Conservation (phyloP, 2,329 filamentous ascomycete genomes). For the Alternaria triticimaculans region DNA sequence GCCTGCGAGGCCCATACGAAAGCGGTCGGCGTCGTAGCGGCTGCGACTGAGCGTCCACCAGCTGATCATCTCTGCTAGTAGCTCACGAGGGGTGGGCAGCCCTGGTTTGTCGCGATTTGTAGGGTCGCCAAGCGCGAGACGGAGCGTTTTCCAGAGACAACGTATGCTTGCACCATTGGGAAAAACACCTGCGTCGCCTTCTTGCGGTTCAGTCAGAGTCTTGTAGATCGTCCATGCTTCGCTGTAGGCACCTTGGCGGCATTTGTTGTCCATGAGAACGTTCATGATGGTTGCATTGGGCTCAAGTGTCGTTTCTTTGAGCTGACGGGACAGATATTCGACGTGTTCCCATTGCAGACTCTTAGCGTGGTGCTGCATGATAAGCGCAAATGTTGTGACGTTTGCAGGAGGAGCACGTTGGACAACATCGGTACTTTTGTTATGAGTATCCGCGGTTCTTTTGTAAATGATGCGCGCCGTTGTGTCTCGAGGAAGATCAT, state of each 20-base stretch:
- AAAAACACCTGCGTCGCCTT: conserved; percentile 28
- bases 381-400: conserved; percentile 38
- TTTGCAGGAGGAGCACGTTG: conserved; percentile 35
- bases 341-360: conserved; percentile 42
- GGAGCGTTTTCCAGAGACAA: conserved; percentile 43
- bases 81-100: conserved; percentile 40
- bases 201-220: conserved; percentile 28
- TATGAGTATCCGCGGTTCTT: not conserved
- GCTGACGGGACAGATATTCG: conserved; percentile 38
- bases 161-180: conserved; percentile 40
- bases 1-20: conserved; percentile 33
- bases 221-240: conserved; percentile 41
- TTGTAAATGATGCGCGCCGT: conserved; percentile 4
- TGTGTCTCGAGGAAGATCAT: not conserved
- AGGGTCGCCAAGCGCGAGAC: conserved; percentile 34
- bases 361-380: conserved; percentile 41
- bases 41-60: conserved; percentile 38
- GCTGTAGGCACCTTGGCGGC: conserved; percentile 36
- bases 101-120: conserved; percentile 19
- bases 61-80: conserved; percentile 37
- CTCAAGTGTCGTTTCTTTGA: conserved; percentile 27
- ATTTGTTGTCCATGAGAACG: conserved; percentile 39
- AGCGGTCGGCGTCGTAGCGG: conserved; percentile 36
- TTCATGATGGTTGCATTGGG: conserved; percentile 43
- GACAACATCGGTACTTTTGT: not conserved